Percentiles rank a stretch among this genome's conserved stretches.
These are phyloP conservation scores for Talaromyces sp. DNA, from an alignment of 2,329 filamentous ascomycete species.

Conservation along the genomic window DNA sequence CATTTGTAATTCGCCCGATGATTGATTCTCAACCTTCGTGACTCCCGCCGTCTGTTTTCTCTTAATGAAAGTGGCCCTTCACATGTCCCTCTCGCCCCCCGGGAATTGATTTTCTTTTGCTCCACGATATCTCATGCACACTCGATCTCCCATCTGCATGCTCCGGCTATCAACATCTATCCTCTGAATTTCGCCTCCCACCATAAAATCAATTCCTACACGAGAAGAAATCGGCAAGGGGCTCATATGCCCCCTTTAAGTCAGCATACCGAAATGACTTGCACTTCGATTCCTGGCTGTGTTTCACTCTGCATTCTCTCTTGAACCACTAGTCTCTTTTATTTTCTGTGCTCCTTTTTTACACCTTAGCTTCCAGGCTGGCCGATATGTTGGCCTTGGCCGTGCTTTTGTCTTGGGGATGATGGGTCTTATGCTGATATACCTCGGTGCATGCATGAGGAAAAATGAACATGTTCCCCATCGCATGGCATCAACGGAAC, in stretches of 20 bases:
- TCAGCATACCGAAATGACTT: conserved; percentile 11
- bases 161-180: conserved; percentile 12
- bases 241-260: conserved; percentile 2
- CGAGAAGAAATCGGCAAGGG: not conserved
- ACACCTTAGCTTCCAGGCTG: conserved; percentile 3
- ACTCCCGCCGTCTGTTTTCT: not conserved
- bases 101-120: conserved; percentile 6
- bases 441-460: not conserved
- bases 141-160: conserved; percentile 11
- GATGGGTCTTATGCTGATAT: not conserved
- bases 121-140: conserved; percentile 14
- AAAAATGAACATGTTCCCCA: not conserved
- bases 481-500: not conserved
- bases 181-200: conserved; percentile 16
- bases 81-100: conserved; percentile 7
- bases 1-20: conserved; percentile 11
- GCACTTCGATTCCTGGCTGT: conserved; percentile 21
- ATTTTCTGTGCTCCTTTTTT: conserved; percentile 7
- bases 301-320: conserved; percentile 13
- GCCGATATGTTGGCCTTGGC: conserved; percentile 10
- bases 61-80: not conserved
- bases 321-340: conserved; percentile 11
- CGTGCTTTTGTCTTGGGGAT: conserved; percentile 6
- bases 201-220: not conserved
- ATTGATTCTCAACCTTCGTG: conserved; percentile 11